Conservation (phyloP, 768 basidiomycete species). For the Boletellus ananas region DNA sequence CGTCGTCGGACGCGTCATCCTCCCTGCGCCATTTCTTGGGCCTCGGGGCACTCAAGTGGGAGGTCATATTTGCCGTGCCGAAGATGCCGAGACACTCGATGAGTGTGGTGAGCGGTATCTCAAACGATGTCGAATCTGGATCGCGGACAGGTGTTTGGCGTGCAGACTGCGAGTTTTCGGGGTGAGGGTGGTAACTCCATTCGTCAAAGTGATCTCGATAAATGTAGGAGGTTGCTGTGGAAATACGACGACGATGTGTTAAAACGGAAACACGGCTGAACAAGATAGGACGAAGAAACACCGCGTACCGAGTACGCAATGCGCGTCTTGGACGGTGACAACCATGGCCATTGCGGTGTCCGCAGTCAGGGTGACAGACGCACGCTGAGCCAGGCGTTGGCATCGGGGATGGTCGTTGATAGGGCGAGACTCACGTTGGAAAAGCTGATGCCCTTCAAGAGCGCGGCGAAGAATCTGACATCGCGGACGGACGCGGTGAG, state of each 20-base stretch:
- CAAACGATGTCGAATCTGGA: constrained; percentile 49
- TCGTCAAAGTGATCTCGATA: constrained; percentile 76
- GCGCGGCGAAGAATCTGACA: constrained; percentile 72
- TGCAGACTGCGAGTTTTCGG: constrained; percentile 20
- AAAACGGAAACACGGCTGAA: not conserved
- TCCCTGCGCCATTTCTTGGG: constrained; percentile 48
- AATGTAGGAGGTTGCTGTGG: constrained; percentile 80
- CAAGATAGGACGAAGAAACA: not conserved
- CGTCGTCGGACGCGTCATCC: constrained; percentile 46
- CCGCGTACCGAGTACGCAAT: constrained; percentile 67
- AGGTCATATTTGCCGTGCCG: constrained; percentile 60
- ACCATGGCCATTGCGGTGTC: constrained; percentile 69
- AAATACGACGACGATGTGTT: not conserved
- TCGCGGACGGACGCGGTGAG: constrained; percentile 73
- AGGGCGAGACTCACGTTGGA: constrained; percentile 53
- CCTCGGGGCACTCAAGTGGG: constrained; percentile 30
- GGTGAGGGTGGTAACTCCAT: constrained; percentile 50
- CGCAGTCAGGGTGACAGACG: constrained; percentile 65
- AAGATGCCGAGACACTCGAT: constrained; percentile 93
- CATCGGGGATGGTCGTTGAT: not conserved
- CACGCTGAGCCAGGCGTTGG: constrained; percentile 47
- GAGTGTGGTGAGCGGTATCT: constrained; percentile 78
- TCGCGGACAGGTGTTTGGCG: constrained; percentile 11
- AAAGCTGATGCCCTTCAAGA: constrained; percentile 82
- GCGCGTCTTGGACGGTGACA: constrained; percentile 81